phyloP scores from a whole-genome alignment of 495 filamentous ascomycete genomes.

The Aspergillus ostianus region DNA sequence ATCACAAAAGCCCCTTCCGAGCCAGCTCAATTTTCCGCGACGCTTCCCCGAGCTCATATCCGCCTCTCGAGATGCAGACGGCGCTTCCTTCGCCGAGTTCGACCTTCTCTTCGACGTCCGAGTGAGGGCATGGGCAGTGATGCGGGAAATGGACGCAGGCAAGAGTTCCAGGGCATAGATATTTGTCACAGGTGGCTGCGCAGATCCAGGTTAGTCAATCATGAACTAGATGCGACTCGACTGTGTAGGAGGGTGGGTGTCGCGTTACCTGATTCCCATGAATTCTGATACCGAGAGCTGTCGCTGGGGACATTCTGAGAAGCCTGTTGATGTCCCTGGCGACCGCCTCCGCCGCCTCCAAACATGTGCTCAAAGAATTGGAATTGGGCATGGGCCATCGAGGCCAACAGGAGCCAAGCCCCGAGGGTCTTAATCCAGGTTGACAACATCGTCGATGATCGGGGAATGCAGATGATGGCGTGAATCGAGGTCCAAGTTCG shows the following conservation, averaged over 20 bases:
- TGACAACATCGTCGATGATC: slow-evolving; percentile 27
- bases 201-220: slow-evolving; percentile 35
- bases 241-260: background rate
- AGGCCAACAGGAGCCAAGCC: slow-evolving; percentile 48
- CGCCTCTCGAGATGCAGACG: slow-evolving; percentile 78
- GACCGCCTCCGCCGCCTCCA: slow-evolving; percentile 43
- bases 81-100: slow-evolving; percentile 80
- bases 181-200: slow-evolving; percentile 63
- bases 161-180: slow-evolving; percentile 87
- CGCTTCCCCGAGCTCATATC: slow-evolving; percentile 72
- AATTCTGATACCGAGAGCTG: slow-evolving; percentile 68
- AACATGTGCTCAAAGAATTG: slow-evolving; percentile 90
- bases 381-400: slow-evolving; percentile 67
- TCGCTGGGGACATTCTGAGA: slow-evolving; percentile 78
- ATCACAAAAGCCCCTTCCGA: slow-evolving; percentile 76
- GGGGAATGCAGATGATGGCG: background rate
- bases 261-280: slow-evolving; percentile 60
- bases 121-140: slow-evolving; percentile 88
- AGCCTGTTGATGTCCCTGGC: slow-evolving; percentile 56
- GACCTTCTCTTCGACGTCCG: slow-evolving; percentile 79
- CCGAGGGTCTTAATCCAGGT: slow-evolving; percentile 30
- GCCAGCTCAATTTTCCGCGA: slow-evolving; percentile 77
- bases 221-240: background rate
- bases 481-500: background rate
- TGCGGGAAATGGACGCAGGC: slow-evolving; percentile 91